Evolutionary conservation across 2,329 filamentous ascomycete genomes (phyloP), one percentile per base, ranked within the genome.

Genomic region (Thermochaetoides dissita): DNA sequence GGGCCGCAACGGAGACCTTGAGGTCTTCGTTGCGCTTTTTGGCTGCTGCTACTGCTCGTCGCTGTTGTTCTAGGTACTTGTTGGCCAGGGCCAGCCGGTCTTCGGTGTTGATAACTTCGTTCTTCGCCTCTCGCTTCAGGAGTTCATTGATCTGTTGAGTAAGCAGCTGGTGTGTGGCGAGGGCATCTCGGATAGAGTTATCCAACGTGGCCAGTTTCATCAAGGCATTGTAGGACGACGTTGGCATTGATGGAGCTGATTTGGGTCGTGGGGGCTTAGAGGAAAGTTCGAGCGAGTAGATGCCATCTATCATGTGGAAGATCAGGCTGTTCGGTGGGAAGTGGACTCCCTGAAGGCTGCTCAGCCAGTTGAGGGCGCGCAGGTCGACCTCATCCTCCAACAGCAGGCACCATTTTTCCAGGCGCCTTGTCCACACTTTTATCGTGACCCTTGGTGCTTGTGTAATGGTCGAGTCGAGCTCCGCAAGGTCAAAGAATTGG

Each of bases 171-270:
- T 83, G 77, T 0, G 85, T 93, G 1, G 79, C 74, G 8, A 94
- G 64, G 1, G 87, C 87, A 59, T 96, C 89, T 57, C 93, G 86
- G 24, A 95, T 84, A 42, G 87, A 94, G 57, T 83, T 84, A 48
- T 94, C 86, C 10, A 96, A 69, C 44, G 88, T 94, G 6, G 84
- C 81, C 8, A 96, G 69, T 46, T 84, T 81, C 79, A 95, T 89
- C 12, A 96, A 67, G 2, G 84, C 77, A 55, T 86, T 87, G 59
- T 94, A 95, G 0, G 87, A 87, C 0, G 86, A 87, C 0, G 82
- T 87, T 0, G 73, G 64, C 0, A 73, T 57, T 2, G 65, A 51
- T 1, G 68, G 60, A 6, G 70, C 68, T 24, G 72, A 64, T 48
- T 72, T 76, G 1, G 74, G 71, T 3, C 68, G 63, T n/a, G 65